A percentile compares a stretch with the other conserved stretches of the same genome.
phyloP scores from a whole-genome alignment of 139 green algal species.

The Picochlorum costavermella region DNA sequence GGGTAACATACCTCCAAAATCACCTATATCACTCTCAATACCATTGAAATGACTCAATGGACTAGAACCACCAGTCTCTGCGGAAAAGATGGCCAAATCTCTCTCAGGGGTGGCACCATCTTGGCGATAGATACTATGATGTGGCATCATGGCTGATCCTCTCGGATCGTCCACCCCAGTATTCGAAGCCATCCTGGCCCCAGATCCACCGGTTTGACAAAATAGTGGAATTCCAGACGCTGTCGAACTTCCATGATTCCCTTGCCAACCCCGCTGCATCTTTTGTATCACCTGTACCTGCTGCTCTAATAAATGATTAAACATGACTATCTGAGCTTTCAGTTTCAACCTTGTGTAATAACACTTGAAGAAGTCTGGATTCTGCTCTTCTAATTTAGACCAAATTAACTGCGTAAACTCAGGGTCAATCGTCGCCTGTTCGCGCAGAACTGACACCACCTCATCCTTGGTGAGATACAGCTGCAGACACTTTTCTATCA shows the following conservation, averaged over 20 bases:
- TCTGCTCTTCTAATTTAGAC: conserved; percentile 92
- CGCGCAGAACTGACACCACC: conserved; percentile 64
- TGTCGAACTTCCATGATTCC: conserved; percentile 7
- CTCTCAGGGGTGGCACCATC: background rate
- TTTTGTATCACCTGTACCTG: conserved; percentile 55
- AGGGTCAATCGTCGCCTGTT: conserved; percentile 69
- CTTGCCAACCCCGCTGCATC: conserved; percentile 26
- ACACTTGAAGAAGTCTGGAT: conserved; percentile 46
- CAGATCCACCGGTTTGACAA: conserved; percentile 5
- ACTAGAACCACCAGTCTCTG: background rate
- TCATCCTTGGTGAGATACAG: conserved; percentile 75
- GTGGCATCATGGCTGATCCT: conserved; percentile 22
- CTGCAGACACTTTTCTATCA: conserved; percentile 89
- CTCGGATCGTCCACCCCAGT: background rate
- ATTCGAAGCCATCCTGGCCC: background rate
- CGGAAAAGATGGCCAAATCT: background rate
- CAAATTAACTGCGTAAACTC: conserved; percentile 83
- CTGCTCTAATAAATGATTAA: conserved; percentile 88
- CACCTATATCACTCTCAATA: background rate
- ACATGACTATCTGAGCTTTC: conserved; percentile 86
- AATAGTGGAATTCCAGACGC: conserved; percentile 27
- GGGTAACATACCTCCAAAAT: background rate
- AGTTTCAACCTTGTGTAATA: conserved; percentile 83
- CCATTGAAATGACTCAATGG: background rate
- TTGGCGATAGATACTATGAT: background rate